Evolutionary conservation across 2,329 filamentous ascomycete genomes (phyloP).

Genomic region (Nannizzia gypsea): DNA sequence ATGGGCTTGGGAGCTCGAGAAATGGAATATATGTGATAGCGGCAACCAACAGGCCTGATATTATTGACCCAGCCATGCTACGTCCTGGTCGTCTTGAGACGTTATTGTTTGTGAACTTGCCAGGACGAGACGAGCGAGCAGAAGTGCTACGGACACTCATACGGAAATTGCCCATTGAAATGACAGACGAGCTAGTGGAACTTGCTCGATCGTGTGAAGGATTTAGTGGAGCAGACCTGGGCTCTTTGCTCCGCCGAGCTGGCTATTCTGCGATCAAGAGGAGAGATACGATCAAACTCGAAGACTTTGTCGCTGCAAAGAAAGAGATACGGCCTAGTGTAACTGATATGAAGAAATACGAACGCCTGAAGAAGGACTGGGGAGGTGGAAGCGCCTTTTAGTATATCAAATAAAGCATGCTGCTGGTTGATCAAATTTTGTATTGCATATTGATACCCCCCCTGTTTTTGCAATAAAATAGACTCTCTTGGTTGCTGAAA

Average conservation of each 20-base stretch:
- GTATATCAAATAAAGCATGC: background rate
- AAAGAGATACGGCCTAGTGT: slow-evolving; percentile 39
- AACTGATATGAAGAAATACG: slow-evolving; percentile 47
- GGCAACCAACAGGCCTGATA: slow-evolving; percentile 88
- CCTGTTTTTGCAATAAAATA: background rate
- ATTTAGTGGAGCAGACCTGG: slow-evolving; percentile 62
- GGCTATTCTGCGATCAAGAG: slow-evolving; percentile 45
- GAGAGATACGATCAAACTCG: slow-evolving; percentile 35
- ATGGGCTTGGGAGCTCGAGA: slow-evolving; percentile 63
- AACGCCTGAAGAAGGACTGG: slow-evolving; percentile 42
- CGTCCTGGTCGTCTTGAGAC: slow-evolving; percentile 81
- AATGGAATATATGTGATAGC: slow-evolving; percentile 87
- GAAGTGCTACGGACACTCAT: slow-evolving; percentile 66
- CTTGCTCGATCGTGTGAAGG: slow-evolving; percentile 63
- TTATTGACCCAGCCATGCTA: slow-evolving; percentile 92
- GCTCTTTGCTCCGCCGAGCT: slow-evolving; percentile 47
- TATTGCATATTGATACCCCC: slow-evolving; percentile 3
- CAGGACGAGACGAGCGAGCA: slow-evolving; percentile 63
- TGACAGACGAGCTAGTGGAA: slow-evolving; percentile 44
- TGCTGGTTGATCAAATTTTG: background rate
- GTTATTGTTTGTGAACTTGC: slow-evolving; percentile 79
- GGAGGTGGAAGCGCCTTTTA: slow-evolving; percentile 24
- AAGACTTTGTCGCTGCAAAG: slow-evolving; percentile 33
- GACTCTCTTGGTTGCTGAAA: background rate
- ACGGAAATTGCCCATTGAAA: slow-evolving; percentile 41